Conservation (phyloP, 352 stramenopile species). For the Globisporangium orthogonon region DNA sequence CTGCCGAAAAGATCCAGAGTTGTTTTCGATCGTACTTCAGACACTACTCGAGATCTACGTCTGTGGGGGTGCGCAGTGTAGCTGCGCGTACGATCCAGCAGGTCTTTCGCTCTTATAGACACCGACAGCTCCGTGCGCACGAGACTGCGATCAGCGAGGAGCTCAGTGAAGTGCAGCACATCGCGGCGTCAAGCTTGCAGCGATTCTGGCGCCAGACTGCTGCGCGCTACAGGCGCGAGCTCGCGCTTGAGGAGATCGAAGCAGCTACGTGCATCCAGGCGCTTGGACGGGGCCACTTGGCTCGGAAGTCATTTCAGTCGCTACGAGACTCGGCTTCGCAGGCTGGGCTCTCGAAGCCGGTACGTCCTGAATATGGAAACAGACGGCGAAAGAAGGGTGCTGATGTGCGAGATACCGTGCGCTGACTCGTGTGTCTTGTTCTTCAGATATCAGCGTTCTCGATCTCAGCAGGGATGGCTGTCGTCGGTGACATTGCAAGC, state of each 20-base stretch:
- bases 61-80: conserved; percentile 35
- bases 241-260: conserved; percentile 31
- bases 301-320: conserved; percentile 42
- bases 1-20: conserved; percentile 41
- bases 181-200: conserved; percentile 50
- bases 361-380: not conserved
- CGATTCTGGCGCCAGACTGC: conserved; percentile 29
- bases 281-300: conserved; percentile 44
- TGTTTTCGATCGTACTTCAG: conserved; percentile 26
- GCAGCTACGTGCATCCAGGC: conserved; percentile 71
- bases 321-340: conserved; percentile 22
- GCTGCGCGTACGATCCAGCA: conserved; percentile 47
- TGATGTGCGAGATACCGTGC: not conserved
- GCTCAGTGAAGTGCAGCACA: conserved; percentile 33
- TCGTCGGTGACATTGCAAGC: conserved; percentile 13
- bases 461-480: conserved; percentile 9
- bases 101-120: conserved; percentile 23
- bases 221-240: conserved; percentile 12
- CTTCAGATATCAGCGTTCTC: not conserved
- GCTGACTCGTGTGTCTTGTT: not conserved
- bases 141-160: conserved; percentile 27
- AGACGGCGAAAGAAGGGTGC: not conserved
- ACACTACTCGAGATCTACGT: conserved; percentile 1
- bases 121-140: conserved; percentile 16
- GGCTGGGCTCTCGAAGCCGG: conserved; percentile 9